Base-by-base conservation (phyloP, 164 flowering plant genomes). In the Berberis vulgaris region DNA sequence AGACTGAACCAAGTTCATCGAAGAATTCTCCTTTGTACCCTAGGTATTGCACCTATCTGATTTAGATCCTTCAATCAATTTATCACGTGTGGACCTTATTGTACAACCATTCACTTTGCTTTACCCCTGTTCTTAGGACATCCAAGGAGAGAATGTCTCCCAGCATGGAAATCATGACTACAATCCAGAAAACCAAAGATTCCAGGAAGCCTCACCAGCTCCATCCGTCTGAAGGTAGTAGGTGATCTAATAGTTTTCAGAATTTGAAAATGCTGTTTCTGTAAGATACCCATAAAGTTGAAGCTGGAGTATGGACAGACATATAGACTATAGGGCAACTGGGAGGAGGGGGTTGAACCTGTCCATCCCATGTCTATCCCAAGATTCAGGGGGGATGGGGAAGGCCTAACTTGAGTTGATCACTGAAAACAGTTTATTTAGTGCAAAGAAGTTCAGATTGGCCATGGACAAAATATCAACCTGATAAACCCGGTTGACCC, bases 151-250 rank as follows among this genome's bases (percentile, higher is more conserved):
- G 65, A 38, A 58, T 43, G 57, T 57, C 57, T 9, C 45, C 45
- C 26, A 11, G 45, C 43, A 53, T 5, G 39, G 54, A 41, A 38
- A 61, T 67, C 41, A 6, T 57, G 45, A 65, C 59, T 44, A 59
- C 11, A 39, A 57, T 67, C 64, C 62, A 62, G 56, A 66, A 63
- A 46, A 54, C 5, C 57, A 72, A 68, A 43, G 59, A 52, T 43
- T 45, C 65, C 39, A 45, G 53, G 41, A 62, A 67, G 45, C 54
- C 68, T 3, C 59, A 65, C 47, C 40, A 7, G 38, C 56, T 62
- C 44, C 45, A 44, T 46, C 49, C 71, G 41, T 58, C 44, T 64
- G 67, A 78, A 74, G 79, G 82, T 82, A 72, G 54, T 58, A 41
- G 54, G 2, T 50, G 38, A 8, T 11, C 11, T 52, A 10, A 10